Evolutionary conservation across 306 rosid genomes (phyloP).

Genomic region (Senna siamea): DNA sequence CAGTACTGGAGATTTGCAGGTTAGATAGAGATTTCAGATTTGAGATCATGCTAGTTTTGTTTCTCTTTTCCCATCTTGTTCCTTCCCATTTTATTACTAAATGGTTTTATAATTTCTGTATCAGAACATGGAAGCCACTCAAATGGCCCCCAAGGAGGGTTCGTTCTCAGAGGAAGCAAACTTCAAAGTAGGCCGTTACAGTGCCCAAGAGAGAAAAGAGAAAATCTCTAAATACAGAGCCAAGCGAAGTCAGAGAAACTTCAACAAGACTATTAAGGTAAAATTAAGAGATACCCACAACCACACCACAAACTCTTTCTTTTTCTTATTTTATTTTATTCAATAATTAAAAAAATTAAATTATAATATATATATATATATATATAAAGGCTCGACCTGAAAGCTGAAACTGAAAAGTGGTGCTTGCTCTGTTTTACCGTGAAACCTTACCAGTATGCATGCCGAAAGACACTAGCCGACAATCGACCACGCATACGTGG

Average conservation of each 20-base stretch:
- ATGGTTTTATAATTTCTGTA: neutral
- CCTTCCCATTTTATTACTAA: neutral
- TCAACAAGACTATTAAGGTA: constrained; percentile 96
- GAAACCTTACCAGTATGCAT: constrained; percentile 86
- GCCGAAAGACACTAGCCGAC: constrained; percentile 95
- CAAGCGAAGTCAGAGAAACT: constrained; percentile 87
- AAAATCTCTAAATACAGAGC: constrained; percentile 92
- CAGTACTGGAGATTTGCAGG: constrained; percentile 89
- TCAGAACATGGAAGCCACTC: constrained; percentile 53
- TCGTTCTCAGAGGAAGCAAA: constrained; percentile 60
- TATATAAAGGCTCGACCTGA: too few species aligned
- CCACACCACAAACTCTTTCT: too few species aligned
- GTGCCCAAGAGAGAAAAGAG: constrained; percentile 85
- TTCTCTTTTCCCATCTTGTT: neutral
- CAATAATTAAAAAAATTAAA: neutral
- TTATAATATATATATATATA: too few species aligned
- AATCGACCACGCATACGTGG: constrained; percentile 95
- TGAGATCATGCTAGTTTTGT: neutral
- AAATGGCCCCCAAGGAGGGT: constrained; percentile 48
- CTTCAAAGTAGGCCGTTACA: constrained; percentile 76
- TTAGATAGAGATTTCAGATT: too few species aligned
- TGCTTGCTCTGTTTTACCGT: constrained; percentile 29
- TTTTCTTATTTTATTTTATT: too few species aligned
- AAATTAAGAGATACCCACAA: neutral
- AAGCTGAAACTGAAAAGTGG: constrained; percentile 25